Evolutionary conservation across 1,139 yeast genomes (phyloP).

Genomic region (Pichia sp.): DNA sequence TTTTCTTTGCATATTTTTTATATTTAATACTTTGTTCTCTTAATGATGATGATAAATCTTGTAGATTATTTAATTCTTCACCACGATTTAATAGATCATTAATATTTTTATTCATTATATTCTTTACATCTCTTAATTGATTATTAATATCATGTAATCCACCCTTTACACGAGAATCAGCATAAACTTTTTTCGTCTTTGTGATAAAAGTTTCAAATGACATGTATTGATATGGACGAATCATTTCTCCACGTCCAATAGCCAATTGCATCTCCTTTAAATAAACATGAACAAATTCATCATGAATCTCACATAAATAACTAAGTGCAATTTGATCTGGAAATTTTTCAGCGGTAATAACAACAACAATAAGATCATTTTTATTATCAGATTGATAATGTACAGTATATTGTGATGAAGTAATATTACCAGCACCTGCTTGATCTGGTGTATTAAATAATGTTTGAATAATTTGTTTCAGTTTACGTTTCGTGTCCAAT

Average conservation of each 20-base stretch:
- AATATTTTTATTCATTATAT: constrained; percentile 92
- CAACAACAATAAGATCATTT: constrained; percentile 10
- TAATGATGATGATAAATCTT: constrained; percentile 76
- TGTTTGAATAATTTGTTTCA: constrained; percentile 70
- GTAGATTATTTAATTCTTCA: constrained; percentile 86
- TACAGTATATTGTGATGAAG: constrained; percentile 8
- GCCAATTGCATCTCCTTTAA: constrained; percentile 57
- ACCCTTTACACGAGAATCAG: constrained; percentile 79
- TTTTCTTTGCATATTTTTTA: constrained; percentile 82
- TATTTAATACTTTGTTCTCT: constrained; percentile 83
- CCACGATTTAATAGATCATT: constrained; percentile 94
- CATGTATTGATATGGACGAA: constrained; percentile 74
- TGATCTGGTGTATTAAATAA: constrained; percentile 30
- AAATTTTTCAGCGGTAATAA: constrained; percentile 59
- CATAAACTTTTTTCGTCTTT: constrained; percentile 82
- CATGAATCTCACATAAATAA: constrained; percentile 72
- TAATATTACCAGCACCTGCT: constrained; percentile 11
- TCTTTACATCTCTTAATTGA: constrained; percentile 88
- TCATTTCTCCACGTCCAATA: constrained; percentile 1
- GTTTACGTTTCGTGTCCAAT: constrained; percentile 69
- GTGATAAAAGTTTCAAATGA: constrained; percentile 78
- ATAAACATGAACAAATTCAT: constrained; percentile 76
- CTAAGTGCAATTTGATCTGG: constrained; percentile 89
- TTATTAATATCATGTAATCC: constrained; percentile 62
- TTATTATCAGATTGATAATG: constrained; percentile 11